Percentiles rank a stretch among this genome's conserved stretches.
These are phyloP conservation scores for Truncatella angustata DNA, from an alignment of 2,329 filamentous ascomycete species.

Conservation along the genomic window DNA sequence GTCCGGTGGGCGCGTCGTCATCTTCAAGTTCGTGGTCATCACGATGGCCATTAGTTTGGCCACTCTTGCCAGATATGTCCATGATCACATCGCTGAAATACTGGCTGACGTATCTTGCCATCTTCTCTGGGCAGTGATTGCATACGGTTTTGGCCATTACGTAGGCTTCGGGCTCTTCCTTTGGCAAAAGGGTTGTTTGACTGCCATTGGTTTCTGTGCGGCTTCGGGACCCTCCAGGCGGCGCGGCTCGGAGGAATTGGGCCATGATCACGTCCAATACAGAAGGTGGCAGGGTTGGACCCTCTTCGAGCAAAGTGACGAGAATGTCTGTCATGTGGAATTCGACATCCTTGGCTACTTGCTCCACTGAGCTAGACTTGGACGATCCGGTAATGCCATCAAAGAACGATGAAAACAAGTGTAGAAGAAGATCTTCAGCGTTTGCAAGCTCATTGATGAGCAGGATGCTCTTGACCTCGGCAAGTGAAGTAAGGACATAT, in stretches of 20 bases:
- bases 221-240: conserved; percentile 60
- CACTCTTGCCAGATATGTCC: conserved; percentile 67
- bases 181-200: conserved; percentile 80
- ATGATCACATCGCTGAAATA: conserved; percentile 98
- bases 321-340: conserved; percentile 88
- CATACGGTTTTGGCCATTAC: conserved; percentile 96
- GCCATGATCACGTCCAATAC: conserved; percentile 93
- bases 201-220: conserved; percentile 65
- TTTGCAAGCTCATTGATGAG: conserved; percentile 85
- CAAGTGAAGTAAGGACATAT: conserved; percentile 83
- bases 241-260: conserved; percentile 88
- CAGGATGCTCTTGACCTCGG: conserved; percentile 92
- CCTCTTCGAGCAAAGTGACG: conserved; percentile 83
- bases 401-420: conserved; percentile 86
- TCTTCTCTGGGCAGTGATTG: conserved; percentile 84
- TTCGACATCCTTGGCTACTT: conserved; percentile 89
- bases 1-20: conserved; percentile 57
- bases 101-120: conserved; percentile 90
- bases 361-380: conserved; percentile 72
- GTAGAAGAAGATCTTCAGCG: conserved; percentile 73
- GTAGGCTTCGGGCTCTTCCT: conserved; percentile 88
- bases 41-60: conserved; percentile 55
- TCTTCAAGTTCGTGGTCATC: conserved; percentile 63
- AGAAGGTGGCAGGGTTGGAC: conserved; percentile 69
- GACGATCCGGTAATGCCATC: conserved; percentile 82